Evolutionary conservation across 2,329 filamentous ascomycete genomes (phyloP), one percentile per base, ranked within the genome.

Genomic region (Diplodia seriata): DNA sequence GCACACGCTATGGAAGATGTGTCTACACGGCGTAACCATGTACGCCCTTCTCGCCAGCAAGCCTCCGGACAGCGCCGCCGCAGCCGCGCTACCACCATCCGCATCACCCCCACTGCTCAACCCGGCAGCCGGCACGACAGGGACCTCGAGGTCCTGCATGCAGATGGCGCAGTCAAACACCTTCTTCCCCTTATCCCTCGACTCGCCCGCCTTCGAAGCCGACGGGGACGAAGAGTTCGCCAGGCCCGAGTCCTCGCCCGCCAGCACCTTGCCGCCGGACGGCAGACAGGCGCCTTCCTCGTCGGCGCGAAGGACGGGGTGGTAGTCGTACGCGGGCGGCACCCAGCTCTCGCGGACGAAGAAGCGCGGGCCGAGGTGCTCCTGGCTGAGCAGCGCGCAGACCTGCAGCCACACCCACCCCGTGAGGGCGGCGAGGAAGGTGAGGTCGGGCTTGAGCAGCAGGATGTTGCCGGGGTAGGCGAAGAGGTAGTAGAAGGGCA

Each of bases 21-120:
- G 95, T 67, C 94, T 85, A 79, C 95, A 99, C 57, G 95, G 95
- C 68, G 95, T 99, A 26, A 98, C 92, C 95, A 99, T 99, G 80
- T 98, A 98, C 73, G 87, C 85, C 61, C 94, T 87, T 69, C 94
- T 85, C 38, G 91, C 91, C 72, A 98, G 84, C 67, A 97, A 87
- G 36, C 89, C 89, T 0, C 87, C 78, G 5, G 80, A 80, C 51
- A 82, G 77, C 57, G 82, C 80, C 18, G 81, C 71, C 54, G 81
- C 23, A 26, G 23, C 78, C 33, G 49, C 50, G 70, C 49, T 80
- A 75, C 72, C 76, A 73, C 73, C 85, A 40, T 87, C 85, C 54
- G 84, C 83, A 75, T 73, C 76, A 74, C 73, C 85, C 38, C 87
- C 85, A 54, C 87, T 85, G 54, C 84, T 83, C 23, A 72, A 77